Evolutionary conservation across 305 asterid species (phyloP).

Genomic region (Lippia alba): DNA sequence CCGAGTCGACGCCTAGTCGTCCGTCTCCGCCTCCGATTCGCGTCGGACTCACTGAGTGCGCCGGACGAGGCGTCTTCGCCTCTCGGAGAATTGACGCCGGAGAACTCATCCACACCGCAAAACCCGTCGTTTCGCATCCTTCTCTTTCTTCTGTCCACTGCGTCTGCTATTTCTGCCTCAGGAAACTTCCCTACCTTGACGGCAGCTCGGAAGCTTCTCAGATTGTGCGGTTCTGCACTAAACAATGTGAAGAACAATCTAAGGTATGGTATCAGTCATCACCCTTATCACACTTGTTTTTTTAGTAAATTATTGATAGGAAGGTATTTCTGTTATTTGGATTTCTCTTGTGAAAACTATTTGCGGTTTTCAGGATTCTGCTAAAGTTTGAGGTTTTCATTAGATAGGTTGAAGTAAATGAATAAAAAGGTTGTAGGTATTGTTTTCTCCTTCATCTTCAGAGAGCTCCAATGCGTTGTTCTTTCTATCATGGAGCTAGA

Average conservation of each 20-base stretch:
- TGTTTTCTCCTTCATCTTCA: background rate
- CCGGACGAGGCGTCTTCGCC: conserved; percentile 79
- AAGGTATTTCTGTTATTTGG: background rate
- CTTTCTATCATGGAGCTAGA: background rate
- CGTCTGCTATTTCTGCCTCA: conserved; percentile 78
- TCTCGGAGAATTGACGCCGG: conserved; percentile 60
- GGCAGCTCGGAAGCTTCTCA: conserved; percentile 22
- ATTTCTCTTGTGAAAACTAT: background rate
- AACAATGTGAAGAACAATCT: conserved; percentile 54
- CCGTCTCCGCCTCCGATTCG: conserved; percentile 49
- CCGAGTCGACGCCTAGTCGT: conserved; percentile 36
- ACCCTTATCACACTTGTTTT: conserved; percentile 6
- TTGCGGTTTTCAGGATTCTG: background rate
- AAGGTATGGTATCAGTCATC: conserved; percentile 40
- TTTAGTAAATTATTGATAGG: background rate
- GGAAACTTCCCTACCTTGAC: conserved; percentile 37
- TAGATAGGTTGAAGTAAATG: background rate
- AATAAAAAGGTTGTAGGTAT: background rate
- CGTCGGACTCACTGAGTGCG: conserved; percentile 52
- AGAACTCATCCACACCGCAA: conserved; percentile 77
- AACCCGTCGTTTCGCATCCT: conserved; percentile 71
- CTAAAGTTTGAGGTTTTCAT: background rate
- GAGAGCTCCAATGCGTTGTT: background rate
- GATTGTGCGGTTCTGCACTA: conserved; percentile 56
- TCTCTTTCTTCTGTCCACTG: conserved; percentile 49